phyloP scores from a whole-genome alignment of 2,329 filamentous ascomycete species.

The Microdochium bolleyi region DNA sequence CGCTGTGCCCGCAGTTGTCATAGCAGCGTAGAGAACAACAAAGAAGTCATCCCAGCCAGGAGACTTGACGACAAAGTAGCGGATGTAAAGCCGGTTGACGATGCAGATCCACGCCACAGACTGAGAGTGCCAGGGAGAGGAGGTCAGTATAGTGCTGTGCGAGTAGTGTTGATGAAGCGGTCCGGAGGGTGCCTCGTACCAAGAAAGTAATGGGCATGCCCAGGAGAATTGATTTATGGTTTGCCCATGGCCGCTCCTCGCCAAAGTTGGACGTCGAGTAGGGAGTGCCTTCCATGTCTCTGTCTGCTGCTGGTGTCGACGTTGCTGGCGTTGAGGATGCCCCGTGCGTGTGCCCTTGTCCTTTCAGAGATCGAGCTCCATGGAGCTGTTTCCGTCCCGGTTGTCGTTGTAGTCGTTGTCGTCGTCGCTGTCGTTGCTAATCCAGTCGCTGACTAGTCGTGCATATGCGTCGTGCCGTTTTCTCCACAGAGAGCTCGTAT shows the following conservation, averaged over 20 bases:
- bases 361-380: too few species aligned
- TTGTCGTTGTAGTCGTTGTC: too few species aligned
- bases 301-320: neutral
- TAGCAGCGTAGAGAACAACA: conserved; percentile 11
- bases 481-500: too few species aligned
- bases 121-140: conserved; percentile 8
- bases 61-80: conserved; percentile 12
- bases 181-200: neutral
- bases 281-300: neutral
- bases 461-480: too few species aligned
- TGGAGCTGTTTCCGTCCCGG: too few species aligned
- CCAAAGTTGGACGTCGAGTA: neutral
- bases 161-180: neutral
- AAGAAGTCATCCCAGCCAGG: conserved; percentile 18
- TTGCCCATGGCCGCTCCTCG: neutral
- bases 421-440: too few species aligned
- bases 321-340: neutral
- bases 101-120: conserved; percentile 19
- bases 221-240: neutral
- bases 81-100: conserved; percentile 17
- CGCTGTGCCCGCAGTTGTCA: neutral
- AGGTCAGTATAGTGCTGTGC: neutral
- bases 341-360: neutral
- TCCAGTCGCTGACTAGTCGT: too few species aligned
- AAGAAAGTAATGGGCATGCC: neutral